These are phyloP conservation scores for Tillandsia fasciculata DNA, from an alignment of 176 grass and related monocot species.

Conservation along the genomic window DNA sequence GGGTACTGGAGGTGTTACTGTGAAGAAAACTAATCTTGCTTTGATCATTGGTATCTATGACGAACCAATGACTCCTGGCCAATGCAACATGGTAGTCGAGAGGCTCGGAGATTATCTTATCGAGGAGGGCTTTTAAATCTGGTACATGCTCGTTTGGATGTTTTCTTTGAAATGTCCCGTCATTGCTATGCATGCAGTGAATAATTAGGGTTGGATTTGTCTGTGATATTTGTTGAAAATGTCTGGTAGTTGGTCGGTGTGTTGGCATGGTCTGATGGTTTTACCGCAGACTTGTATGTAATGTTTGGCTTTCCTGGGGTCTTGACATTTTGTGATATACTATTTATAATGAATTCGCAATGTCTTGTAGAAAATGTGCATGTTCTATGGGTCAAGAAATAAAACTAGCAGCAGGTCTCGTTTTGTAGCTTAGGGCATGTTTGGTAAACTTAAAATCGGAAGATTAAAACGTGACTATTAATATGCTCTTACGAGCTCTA, in stretches of 20 bases:
- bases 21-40: slow-evolving; percentile 30
- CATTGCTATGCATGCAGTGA: background rate
- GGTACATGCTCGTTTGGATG: background rate
- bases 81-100: slow-evolving; percentile 45
- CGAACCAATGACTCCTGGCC: slow-evolving; percentile 36
- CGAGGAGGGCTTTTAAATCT: slow-evolving; percentile 30
- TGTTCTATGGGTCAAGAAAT: background rate
- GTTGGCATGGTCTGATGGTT: background rate
- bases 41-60: slow-evolving; percentile 29
- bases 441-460: no score
- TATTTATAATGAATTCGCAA: background rate
- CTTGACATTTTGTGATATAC: background rate
- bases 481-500: no score
- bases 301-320: background rate
- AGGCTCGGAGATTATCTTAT: slow-evolving; percentile 42
- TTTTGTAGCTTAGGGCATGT: no score
- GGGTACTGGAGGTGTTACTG: slow-evolving; percentile 33
- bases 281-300: background rate
- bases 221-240: slow-evolving; percentile 3
- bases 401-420: no score
- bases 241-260: background rate
- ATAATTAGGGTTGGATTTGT: slow-evolving; percentile 8
- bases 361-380: no score
- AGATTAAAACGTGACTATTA: no score
- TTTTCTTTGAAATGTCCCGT: background rate